Evolutionary conservation across 139 green algal species (phyloP).

Genomic region (Penium margaritaceum): DNA sequence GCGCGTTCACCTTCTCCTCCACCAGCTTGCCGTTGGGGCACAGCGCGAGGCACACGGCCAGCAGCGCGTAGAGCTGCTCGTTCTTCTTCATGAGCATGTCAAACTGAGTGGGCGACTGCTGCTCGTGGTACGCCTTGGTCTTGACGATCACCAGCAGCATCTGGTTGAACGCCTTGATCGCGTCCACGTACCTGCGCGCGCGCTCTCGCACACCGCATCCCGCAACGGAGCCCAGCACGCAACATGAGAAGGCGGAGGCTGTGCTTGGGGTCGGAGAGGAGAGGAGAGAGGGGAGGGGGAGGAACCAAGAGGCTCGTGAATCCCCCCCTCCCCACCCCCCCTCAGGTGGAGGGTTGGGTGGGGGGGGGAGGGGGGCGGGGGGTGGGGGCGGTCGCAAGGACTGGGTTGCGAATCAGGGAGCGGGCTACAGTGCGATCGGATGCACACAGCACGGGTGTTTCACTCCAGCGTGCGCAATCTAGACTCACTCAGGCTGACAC

Average conservation of each 20-base stretch:
- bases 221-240: not conserved
- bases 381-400: not conserved
- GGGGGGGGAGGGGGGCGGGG: no score
- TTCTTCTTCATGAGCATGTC: slow-evolving; percentile 93
- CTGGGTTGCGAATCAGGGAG: no score
- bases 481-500: no score
- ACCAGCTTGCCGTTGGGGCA: slow-evolving; percentile 65
- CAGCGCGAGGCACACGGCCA: slow-evolving; percentile 72
- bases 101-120: slow-evolving; percentile 16
- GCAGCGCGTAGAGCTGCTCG: slow-evolving; percentile 88
- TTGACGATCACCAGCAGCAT: slow-evolving; percentile 75
- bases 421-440: no score
- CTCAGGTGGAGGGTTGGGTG: no score
- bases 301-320: not conserved
- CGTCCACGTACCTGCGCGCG: slow-evolving; percentile 71
- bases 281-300: not conserved
- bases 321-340: not conserved
- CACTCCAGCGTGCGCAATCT: no score
- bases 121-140: slow-evolving; percentile 40
- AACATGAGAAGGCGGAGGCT: not conserved
- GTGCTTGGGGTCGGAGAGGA: not conserved
- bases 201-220: not conserved
- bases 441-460: no score
- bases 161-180: slow-evolving; percentile 75
- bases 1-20: slow-evolving; percentile 52